Evolutionary conservation across 352 stramenopile genomes (phyloP).

Genomic region (Phytopythium montanum): DNA sequence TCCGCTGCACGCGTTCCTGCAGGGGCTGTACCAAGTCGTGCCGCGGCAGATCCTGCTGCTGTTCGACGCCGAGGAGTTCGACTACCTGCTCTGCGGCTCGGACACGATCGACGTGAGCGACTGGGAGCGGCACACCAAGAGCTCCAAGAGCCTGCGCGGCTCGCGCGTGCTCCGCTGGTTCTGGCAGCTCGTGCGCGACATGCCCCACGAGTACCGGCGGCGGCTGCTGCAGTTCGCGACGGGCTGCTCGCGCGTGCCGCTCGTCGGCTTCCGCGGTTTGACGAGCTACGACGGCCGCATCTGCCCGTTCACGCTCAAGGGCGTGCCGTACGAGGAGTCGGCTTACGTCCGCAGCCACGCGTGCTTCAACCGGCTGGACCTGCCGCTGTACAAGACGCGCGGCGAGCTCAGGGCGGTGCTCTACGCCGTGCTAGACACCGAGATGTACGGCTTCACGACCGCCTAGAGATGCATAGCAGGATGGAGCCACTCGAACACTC

Average conservation of each 20-base stretch:
- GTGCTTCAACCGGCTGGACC: constrained; percentile 87
- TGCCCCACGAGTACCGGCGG: constrained; percentile 45
- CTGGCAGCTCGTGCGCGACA: constrained; percentile 78
- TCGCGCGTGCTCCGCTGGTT: constrained; percentile 40
- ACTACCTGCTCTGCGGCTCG: constrained; percentile 92
- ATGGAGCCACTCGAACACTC: not conserved
- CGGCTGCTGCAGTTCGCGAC: constrained; percentile 67
- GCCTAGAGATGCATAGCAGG: constrained; percentile 8
- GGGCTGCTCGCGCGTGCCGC: constrained; percentile 57
- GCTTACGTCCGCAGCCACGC: constrained; percentile 50
- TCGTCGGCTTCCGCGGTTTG: constrained; percentile 44
- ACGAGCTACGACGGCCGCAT: constrained; percentile 56
- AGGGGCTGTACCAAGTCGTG: constrained; percentile 94
- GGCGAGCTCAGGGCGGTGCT: constrained; percentile 46
- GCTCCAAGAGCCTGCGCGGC: constrained; percentile 25
- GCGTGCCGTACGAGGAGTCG: constrained; percentile 26
- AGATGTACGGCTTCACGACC: constrained; percentile 42
- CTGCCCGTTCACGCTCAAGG: constrained; percentile 59
- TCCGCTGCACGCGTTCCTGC: constrained; percentile 77
- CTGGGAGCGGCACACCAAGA: constrained; percentile 87
- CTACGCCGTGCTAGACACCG: constrained; percentile 24
- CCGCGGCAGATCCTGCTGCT: constrained; percentile 88
- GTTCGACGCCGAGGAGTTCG: constrained; percentile 95
- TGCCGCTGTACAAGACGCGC: constrained; percentile 73
- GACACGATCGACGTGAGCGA: constrained; percentile 93